Percentiles rank a stretch among this genome's conserved stretches.
Evolutionary conservation across 208 protist species (phyloP).

Genomic region (Trichomonas gallinae): DNA sequence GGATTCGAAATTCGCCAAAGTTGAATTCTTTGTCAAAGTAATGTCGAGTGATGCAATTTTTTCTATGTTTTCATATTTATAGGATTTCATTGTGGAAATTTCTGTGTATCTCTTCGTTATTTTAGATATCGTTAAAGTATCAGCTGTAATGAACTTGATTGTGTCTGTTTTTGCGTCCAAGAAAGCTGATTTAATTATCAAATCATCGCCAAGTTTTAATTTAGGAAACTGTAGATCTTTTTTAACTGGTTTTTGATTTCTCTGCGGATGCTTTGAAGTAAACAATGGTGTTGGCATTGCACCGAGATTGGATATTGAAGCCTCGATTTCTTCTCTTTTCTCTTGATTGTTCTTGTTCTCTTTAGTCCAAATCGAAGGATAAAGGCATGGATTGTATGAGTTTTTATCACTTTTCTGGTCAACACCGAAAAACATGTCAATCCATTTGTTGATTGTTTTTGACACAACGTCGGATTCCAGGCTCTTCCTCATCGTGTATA

Average conservation of each 20-base stretch:
- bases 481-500: slow-evolving; percentile 40
- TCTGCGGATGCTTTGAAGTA: background rate
- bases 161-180: too few relatives aligned
- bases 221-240: background rate
- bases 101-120: too few relatives aligned
- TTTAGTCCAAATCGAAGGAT: background rate
- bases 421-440: slow-evolving; percentile 55
- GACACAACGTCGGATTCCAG: slow-evolving; percentile 44
- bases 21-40: too few relatives aligned
- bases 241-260: background rate
- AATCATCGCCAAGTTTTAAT: too few relatives aligned
- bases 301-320: background rate
- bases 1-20: too few relatives aligned
- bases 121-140: too few relatives aligned
- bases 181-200: too few relatives aligned
- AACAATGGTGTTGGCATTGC: background rate
- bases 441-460: slow-evolving; percentile 45
- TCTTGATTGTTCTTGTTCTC: background rate
- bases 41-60: too few relatives aligned
- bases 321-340: background rate
- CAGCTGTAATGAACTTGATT: too few relatives aligned
- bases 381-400: background rate
- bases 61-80: too few relatives aligned
- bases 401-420: slow-evolving; percentile 35
- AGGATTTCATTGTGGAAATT: too few relatives aligned